Evolutionary conservation across 1,139 yeast species (phyloP), one percentile per base, ranked within the genome.

Genomic region (Ogataea hybrid): DNA sequence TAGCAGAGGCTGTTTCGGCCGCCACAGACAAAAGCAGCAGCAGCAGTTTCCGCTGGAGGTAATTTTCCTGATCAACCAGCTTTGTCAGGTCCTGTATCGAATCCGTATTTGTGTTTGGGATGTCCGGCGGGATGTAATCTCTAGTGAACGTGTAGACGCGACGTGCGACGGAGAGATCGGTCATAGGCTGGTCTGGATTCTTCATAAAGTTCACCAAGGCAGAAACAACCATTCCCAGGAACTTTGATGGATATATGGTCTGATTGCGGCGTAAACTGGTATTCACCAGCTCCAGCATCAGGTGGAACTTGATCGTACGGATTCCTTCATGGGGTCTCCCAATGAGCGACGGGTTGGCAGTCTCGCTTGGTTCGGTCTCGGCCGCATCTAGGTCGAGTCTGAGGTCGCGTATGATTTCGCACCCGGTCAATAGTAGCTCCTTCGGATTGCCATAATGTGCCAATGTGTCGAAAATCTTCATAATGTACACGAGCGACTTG

Each of bases 161-260:
- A 54, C 84, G 79, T 43, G 78, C 57, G 16, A 83, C 56, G 41
- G 57, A 36, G 8, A 85, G 75, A 7, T 67, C 62, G 21, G 62
- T 47, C 14, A 72, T 57, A 7, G 62, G 54, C 20, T 63, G 59
- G 17, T 63, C 54, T 2, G 50, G 44, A 3, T 57, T 51, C 21
- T 71, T 69, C 11, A 77, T 57, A 41, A 75, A 69, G 39, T 77
- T 77, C 35, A 82, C 62, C 33, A 79, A 61, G 0, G 87, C 69
- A 1, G 82, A 61, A 0, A 81, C 68, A 1, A 80, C 75, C 75
- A 85, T 82, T 1, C 83, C 73, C 41, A 90, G 65, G 56, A 86
- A 86, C 47, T 85, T 73, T 1, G 95, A 84, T 10, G 96, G 96
- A 55, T 81, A 81, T 35, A 73, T 60, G 0, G 95, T 84, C 32